A percentile compares a stretch with the other conserved stretches of the same genome.
Conservation (phyloP, 306 rosid species). For the Dryas octopetala region DNA sequence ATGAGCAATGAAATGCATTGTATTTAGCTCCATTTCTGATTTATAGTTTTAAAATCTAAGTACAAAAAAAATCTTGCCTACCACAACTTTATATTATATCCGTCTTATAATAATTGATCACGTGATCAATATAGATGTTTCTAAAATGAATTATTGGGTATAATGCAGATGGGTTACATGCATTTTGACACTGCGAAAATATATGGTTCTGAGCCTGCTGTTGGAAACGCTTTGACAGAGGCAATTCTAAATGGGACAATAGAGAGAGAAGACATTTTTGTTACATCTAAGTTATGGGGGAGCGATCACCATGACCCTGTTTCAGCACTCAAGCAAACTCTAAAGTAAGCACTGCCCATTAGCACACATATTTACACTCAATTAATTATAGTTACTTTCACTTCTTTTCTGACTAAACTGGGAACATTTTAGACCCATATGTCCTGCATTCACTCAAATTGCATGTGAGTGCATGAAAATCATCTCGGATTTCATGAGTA, state of each 20-base stretch:
- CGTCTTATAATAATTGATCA: too few species aligned
- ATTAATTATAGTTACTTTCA: background rate
- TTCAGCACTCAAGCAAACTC: slow-evolving; percentile 64
- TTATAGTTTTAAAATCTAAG: too few species aligned
- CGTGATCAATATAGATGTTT: background rate
- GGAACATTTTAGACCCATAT: background rate
- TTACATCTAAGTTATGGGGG: slow-evolving; percentile 89
- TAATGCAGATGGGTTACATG: slow-evolving; percentile 77
- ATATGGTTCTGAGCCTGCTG: slow-evolving; percentile 78
- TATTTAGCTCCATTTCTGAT: too few species aligned
- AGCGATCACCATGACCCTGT: slow-evolving; percentile 94
- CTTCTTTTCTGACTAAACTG: background rate
- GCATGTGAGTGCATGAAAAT: slow-evolving; percentile 25
- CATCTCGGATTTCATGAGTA: slow-evolving; percentile 12
- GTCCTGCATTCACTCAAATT: background rate
- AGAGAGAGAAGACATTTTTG: slow-evolving; percentile 63
- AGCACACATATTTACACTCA: too few species aligned
- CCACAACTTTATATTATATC: too few species aligned
- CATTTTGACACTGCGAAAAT: slow-evolving; percentile 89
- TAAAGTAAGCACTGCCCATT: slow-evolving; percentile 40
- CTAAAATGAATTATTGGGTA: background rate
- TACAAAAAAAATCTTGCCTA: too few species aligned
- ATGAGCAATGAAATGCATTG: too few species aligned
- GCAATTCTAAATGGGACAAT: slow-evolving; percentile 45
- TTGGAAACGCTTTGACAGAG: slow-evolving; percentile 59